Base-by-base conservation (phyloP, 75 land plant genomes). In the Sequoia sempervirens region DNA sequence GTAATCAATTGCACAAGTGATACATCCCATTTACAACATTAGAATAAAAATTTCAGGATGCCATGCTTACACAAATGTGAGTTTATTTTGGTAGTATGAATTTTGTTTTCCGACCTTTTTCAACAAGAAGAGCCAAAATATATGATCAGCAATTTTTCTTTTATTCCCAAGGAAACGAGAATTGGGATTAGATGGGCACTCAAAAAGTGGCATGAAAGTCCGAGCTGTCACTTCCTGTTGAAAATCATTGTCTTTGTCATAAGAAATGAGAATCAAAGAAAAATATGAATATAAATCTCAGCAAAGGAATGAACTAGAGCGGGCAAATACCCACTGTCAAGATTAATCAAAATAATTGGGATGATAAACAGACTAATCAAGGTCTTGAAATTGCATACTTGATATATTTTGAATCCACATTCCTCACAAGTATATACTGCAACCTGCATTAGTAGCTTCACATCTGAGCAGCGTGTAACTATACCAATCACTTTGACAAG, bases 401-500 rank as follows among this genome's bases (percentile, higher is more conserved):
- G 98, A 83, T 97, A 97, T 41, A 97, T 97, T 88, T 97, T 98
- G 83, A 89, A 93, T 26, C 99, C 99, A 72, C 99, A 97, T 52
- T 93, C 95, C 84, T 97, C 99, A 82, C 99, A 97, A 41, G 99
- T 97, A 80, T 97, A 97, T 0, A 96, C 96, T 32, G 99, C 99
- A 8, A 97, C 99, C 83, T 97, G 96, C 91, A 97, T 97, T 82
- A 97, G 81, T 6, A 98, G 99, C 82, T 97, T 97, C 80, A 97
- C 99, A 92, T 97, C 98, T 53, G 99, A 94, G 79, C 98, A 97
- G 9, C 98, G 93, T 5, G 99, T 97, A 41, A 97, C 87, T 84
- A 97, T 96, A 15, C 99, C 99, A 56, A 94, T 89, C 81, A 93
- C 90, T 87, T 93, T 92, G n/a, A 97, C 99, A 86, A 97, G 96